These are phyloP conservation scores for Halophytophthora batemanensis DNA, from an alignment of 352 stramenopile genomes.

Conservation along the genomic window DNA sequence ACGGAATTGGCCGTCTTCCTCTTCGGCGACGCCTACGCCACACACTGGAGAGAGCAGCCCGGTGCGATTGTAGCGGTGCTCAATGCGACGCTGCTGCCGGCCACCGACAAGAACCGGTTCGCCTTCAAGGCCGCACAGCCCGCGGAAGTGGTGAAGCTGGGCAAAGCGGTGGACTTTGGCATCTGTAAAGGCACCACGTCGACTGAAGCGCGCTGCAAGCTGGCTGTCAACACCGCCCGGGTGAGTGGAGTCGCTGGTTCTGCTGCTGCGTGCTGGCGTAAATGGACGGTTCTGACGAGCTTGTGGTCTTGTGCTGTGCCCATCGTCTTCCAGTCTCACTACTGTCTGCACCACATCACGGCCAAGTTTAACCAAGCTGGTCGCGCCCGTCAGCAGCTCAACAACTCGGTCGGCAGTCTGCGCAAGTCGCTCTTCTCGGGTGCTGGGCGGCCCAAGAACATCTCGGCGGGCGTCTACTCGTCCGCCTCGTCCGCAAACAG, in stretches of 20 bases:
- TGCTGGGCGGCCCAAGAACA: conserved; percentile 59
- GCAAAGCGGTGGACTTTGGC: conserved; percentile 63
- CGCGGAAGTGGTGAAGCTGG: conserved; percentile 62
- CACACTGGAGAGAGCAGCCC: conserved; percentile 62
- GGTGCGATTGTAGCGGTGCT: conserved; percentile 67
- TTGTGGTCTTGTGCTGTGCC: background rate
- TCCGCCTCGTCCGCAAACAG: conserved; percentile 18
- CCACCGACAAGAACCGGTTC: conserved; percentile 74
- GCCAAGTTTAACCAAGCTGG: conserved; percentile 70
- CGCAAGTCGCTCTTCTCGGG: conserved; percentile 61
- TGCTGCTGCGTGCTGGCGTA: conserved; percentile 5
- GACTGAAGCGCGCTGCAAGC: conserved; percentile 55
- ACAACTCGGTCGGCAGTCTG: conserved; percentile 61
- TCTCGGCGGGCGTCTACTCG: conserved; percentile 77
- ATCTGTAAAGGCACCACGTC: conserved; percentile 74
- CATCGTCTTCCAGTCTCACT: conserved; percentile 46
- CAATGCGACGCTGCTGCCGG: conserved; percentile 61
- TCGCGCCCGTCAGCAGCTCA: conserved; percentile 70
- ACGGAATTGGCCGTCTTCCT: conserved; percentile 76
- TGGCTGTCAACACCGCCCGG: conserved; percentile 74
- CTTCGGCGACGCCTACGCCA: conserved; percentile 65
- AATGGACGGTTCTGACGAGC: background rate
- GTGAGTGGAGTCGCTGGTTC: conserved; percentile 18
- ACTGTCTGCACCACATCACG: conserved; percentile 76
- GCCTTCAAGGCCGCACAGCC: conserved; percentile 66